These are phyloP conservation scores for Pythium rishiriense DNA, from an alignment of 352 stramenopile species.

Conservation along the genomic window DNA sequence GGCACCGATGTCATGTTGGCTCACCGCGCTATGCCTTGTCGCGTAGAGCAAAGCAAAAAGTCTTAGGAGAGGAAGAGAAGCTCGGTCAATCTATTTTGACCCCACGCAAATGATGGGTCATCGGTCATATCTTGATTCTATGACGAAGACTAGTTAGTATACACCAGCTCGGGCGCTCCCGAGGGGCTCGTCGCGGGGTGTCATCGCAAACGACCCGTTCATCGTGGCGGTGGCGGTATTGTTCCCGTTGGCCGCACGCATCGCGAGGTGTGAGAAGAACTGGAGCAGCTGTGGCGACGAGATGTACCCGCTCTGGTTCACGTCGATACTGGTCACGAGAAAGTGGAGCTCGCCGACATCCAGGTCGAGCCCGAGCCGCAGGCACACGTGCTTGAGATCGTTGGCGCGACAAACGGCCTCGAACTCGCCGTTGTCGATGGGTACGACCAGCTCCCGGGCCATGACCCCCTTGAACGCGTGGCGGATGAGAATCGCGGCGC, in stretches of 20 bases:
- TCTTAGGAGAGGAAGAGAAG: not conserved
- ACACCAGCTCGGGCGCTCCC: constrained; percentile 1
- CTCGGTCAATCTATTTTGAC: constrained; percentile 13
- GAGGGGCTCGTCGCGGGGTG: not conserved
- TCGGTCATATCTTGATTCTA: no score
- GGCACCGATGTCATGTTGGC: constrained; percentile 3
- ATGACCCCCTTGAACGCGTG: constrained; percentile 76
- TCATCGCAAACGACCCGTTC: constrained; percentile 1
- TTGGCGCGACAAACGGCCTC: constrained; percentile 59
- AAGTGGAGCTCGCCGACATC: constrained; percentile 67
- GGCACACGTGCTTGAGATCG: constrained; percentile 76
- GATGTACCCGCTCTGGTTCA: constrained; percentile 55
- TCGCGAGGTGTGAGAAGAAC: constrained; percentile 54
- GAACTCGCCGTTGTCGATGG: constrained; percentile 67
- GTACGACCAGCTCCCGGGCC: constrained; percentile 62
- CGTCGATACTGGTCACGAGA: constrained; percentile 46
- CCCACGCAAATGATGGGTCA: not conserved
- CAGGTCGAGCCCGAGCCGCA: constrained; percentile 65
- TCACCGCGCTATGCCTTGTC: not conserved
- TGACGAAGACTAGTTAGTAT: constrained; percentile 13
- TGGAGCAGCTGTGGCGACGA: constrained; percentile 58
- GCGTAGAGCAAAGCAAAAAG: not conserved
- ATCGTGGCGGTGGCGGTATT: not conserved
- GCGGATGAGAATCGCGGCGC: constrained; percentile 62
- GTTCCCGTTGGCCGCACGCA: constrained; percentile 4